Conservation (phyloP, 495 filamentous ascomycete species). For the Xylaria venustula region DNA sequence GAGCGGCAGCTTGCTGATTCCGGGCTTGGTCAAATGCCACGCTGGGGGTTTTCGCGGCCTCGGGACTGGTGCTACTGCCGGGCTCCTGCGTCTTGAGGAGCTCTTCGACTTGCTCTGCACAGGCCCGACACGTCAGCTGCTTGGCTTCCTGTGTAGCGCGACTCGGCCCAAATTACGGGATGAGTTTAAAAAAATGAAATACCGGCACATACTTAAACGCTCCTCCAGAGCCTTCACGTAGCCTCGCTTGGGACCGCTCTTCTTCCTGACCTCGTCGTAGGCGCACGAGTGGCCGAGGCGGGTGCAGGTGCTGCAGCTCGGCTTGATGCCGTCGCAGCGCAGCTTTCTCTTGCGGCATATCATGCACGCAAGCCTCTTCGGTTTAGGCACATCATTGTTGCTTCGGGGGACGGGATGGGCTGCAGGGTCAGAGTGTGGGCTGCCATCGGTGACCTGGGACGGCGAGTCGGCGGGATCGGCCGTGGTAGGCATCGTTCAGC, state of each 20-base stretch:
- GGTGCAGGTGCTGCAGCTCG: slow-evolving; percentile 90
- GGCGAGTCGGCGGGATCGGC: slow-evolving; percentile 23
- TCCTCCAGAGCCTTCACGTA: slow-evolving; percentile 98
- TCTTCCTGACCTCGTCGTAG: slow-evolving; percentile 94
- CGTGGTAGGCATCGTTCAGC: background rate
- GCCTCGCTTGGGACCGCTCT: slow-evolving; percentile 96
- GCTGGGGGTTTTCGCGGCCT: slow-evolving; percentile 31
- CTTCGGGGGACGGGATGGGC: slow-evolving; percentile 15
- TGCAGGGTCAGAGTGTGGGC: slow-evolving; percentile 21
- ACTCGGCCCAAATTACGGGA: slow-evolving; percentile 13
- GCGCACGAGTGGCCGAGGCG: slow-evolving; percentile 86
- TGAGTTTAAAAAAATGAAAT: background rate
- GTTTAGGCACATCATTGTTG: slow-evolving; percentile 68
- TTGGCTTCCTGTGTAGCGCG: background rate
- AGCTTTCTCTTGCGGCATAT: slow-evolving; percentile 93
- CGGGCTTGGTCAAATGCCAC: slow-evolving; percentile 32
- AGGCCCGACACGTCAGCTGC: slow-evolving; percentile 14
- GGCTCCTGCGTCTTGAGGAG: slow-evolving; percentile 74
- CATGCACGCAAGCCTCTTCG: slow-evolving; percentile 95
- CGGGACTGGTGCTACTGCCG: slow-evolving; percentile 27
- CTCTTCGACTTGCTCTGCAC: slow-evolving; percentile 88
- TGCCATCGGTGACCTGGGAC: slow-evolving; percentile 27
- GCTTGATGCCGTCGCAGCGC: slow-evolving; percentile 72
- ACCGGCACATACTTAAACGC: slow-evolving; percentile 67
- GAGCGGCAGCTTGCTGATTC: slow-evolving; percentile 33